phyloP scores from a whole-genome alignment of 1,284 basidiomycete genomes.

The Thelephora terrestris region DNA sequence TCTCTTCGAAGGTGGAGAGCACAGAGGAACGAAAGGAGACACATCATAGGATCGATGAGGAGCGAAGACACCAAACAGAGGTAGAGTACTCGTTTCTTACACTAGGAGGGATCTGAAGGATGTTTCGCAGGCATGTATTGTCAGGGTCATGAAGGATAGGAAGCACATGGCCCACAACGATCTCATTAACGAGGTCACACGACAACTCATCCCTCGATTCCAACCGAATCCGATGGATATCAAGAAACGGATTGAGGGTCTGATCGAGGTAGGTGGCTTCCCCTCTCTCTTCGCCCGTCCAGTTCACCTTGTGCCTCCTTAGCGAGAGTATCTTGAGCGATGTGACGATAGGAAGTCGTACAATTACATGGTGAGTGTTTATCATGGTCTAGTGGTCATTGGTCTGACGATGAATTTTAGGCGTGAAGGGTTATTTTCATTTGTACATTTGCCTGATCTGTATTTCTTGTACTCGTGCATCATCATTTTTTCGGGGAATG shows the following conservation, averaged over 20 bases:
- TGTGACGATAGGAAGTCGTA: conserved; percentile 76
- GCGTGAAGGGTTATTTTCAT: no score
- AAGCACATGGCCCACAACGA: conserved; percentile 90
- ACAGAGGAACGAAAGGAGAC: conserved; percentile 88
- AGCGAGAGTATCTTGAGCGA: conserved; percentile 77
- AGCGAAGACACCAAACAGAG: conserved; percentile 87
- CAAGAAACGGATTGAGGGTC: conserved; percentile 89
- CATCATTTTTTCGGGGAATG: no score
- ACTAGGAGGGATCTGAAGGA: neutral
- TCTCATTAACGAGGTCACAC: conserved; percentile 84
- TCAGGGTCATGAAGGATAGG: conserved; percentile 96
- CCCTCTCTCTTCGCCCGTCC: neutral
- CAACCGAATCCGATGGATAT: conserved; percentile 77
- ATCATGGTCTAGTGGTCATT: no score
- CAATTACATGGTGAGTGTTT: conserved; percentile 50
- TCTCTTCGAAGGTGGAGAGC: conserved; percentile 82
- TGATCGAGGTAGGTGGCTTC: conserved; percentile 74
- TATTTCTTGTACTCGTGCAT: no score
- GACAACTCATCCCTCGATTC: conserved; percentile 80
- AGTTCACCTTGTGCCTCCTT: neutral
- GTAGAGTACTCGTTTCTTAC: conserved; percentile 31
- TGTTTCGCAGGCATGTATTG: conserved; percentile 76
- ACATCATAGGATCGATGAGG: conserved; percentile 85
- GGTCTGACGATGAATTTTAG: no score
- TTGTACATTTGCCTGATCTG: no score